These are phyloP conservation scores for Diaporthe nobilis DNA, from an alignment of 2,329 filamentous ascomycete genomes.

Conservation along the genomic window DNA sequence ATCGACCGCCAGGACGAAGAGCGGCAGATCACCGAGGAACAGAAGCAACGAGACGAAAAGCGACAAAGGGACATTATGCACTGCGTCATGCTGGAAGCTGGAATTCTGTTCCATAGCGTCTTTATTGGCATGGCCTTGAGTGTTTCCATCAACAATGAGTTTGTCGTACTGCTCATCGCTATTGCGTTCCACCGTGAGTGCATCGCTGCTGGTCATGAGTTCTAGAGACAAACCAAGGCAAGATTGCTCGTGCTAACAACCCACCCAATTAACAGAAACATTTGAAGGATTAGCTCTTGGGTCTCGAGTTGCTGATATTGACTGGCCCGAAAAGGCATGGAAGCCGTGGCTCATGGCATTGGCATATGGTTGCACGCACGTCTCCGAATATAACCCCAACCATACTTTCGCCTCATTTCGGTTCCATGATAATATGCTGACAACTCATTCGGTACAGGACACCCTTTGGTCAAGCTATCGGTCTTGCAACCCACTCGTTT, in stretches of 20 bases:
- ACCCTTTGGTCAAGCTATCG: slow-evolving; percentile 1
- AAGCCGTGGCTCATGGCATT: slow-evolving; percentile 11
- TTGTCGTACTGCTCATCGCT: slow-evolving; percentile 4
- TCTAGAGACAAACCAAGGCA: not conserved
- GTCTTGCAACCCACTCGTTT: slow-evolving; percentile 20
- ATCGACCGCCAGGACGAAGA: slow-evolving; percentile 5
- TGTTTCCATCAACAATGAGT: slow-evolving; percentile 14
- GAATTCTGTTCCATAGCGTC: slow-evolving; percentile 10
- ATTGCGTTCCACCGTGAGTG: slow-evolving; percentile 11
- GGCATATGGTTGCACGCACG: slow-evolving; percentile 23
- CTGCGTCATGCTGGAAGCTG: slow-evolving; percentile 19
- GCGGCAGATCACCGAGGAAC: not conserved
- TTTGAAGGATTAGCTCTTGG: slow-evolving; percentile 11
- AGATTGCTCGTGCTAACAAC: not conserved
- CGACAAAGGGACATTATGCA: slow-evolving; percentile 17
- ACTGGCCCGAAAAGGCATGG: slow-evolving; percentile 6
- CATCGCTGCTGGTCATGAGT: not conserved
- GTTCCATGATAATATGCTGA: not conserved
- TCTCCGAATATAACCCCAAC: not conserved
- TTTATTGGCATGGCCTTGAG: slow-evolving; percentile 22
- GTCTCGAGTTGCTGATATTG: slow-evolving; percentile 4
- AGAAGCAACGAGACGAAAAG: not conserved
- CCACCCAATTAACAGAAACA: not conserved
- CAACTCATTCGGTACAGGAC: not conserved
- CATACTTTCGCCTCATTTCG: not conserved